Base-by-base conservation (phyloP, 208 protist genomes). In the Tritrichomonas musculus region DNA sequence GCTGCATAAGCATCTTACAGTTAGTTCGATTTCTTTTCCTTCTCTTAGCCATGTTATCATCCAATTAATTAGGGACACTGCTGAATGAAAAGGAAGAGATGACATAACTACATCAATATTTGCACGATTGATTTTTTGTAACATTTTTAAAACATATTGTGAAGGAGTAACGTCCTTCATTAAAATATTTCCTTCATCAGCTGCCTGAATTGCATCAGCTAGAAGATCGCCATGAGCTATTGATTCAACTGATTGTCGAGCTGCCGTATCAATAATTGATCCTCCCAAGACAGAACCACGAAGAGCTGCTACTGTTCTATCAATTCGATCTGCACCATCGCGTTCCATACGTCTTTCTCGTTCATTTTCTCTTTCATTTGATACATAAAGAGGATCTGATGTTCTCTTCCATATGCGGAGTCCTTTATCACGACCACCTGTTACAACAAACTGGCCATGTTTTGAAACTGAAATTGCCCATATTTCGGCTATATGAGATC, bases 351-450 rank as follows among this genome's bases (percentile, higher is more conserved):
- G 47, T 30, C 49, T 22, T 30, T 57, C 82, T 1, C 60, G 22
- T 64, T 50, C 27, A 3, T 92, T 92, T 57, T 66, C 50, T 57
- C 41, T 27, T 65, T 92, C 82, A 14, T 57, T 39, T 4, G 55
- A 92, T 1, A 66, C 30, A 66, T 53, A 92, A 22, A 92, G 33
- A 22, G 94, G 96, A 84, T 97, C 96, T 13, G 97, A 94, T 11
- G 96, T 96, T 44, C 96, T 94, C 36, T 93, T 69, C 95, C 96
- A 98, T 0, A 97, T n/a, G 33, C 97, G 93, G n/a, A 98, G 53
- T 0, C 96, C 96, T 47, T 96, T 93, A 93, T 98, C 97, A 55
- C 95, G 93, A 36, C 94, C 95, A 30, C 92, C 94, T 50, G 94
- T 95, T 5, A 95, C 60, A 20, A 97, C 64, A 49, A 94, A 95